Evolutionary conservation across 306 rosid genomes (phyloP), one percentile per base, ranked within the genome.

Genomic region (Prunus padus): DNA sequence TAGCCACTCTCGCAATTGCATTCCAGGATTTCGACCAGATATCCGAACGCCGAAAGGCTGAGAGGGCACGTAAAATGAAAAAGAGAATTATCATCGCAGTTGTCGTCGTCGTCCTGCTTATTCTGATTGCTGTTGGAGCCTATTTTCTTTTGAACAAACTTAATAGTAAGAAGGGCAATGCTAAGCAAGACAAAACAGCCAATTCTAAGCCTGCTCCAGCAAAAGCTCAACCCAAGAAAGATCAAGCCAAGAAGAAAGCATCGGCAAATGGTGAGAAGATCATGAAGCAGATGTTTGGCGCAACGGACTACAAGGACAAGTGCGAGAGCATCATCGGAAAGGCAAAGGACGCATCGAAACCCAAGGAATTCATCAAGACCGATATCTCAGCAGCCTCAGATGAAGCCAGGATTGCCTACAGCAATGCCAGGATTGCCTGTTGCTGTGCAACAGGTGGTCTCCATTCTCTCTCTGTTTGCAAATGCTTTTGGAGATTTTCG

Each of bases 1-100:
- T 10, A 8, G 46, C 67, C 50, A 22, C 67, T 55, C n/a, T 20
- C 19, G 57, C 37, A 49, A 2, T 92, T 97, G 99, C 86, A 30
- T 92, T 95, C 69, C 97, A 95, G 60, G 99, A 95, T 83, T 95
- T 95, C 64, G 97, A 90, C 51, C 83, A 85, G 69, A 86, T 95
- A 70, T 45, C 91, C 0, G 96, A 92, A 73, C 82, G 89, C 18
- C 82, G 98, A 18, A 88, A 71, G 57, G 83, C 82, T 1, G 96
- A 89, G 82, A 84, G 77, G 55, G 85, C 71, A 23, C 88, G 85
- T 2, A 87, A 79, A 72, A 31, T 86, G 20, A 81, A 26, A 67
- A 81, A 85, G 72, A 83, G 81, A 65, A 81, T 95, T 42, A 16
- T 77, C 73, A 77, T 90, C 0, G 90, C 82, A 5, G 85, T 79